A percentile compares a stretch with the other conserved stretches of the same genome.
Evolutionary conservation across 441 rosid species (phyloP).

Genomic region (Gossypium gossypioides): DNA sequence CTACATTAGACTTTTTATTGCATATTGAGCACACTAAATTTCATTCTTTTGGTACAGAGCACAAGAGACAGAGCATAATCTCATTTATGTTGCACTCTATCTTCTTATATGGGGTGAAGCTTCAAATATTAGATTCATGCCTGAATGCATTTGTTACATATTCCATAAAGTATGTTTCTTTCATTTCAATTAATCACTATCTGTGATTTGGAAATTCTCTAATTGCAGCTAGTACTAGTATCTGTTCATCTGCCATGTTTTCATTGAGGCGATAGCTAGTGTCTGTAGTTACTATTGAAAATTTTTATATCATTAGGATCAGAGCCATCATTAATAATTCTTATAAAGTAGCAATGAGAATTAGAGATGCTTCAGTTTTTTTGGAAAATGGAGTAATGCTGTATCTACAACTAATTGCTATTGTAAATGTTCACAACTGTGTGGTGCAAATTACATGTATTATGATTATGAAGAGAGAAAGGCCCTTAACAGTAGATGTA

Average conservation of each 20-base stretch:
- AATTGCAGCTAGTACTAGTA: background rate
- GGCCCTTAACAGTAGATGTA: background rate
- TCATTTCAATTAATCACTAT: background rate
- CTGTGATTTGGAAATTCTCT: background rate
- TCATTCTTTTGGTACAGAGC: background rate
- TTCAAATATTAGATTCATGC: conserved; percentile 95
- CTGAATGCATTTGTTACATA: conserved; percentile 96
- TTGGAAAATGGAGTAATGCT: background rate
- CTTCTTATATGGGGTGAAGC: conserved; percentile 99
- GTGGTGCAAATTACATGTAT: background rate
- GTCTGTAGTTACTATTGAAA: background rate
- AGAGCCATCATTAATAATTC: background rate
- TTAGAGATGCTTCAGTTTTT: background rate
- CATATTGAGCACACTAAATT: conserved; percentile 11
- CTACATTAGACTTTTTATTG: conserved; percentile 4
- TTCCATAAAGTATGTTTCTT: conserved; percentile 69
- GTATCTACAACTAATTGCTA: background rate
- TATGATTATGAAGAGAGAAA: background rate
- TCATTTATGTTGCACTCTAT: conserved; percentile 73
- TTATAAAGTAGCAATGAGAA: background rate
- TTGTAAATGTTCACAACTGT: background rate
- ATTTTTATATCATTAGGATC: background rate
- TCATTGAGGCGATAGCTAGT: conserved; percentile 5
- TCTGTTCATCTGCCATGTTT: background rate
- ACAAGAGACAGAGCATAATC: conserved; percentile 31